A percentile compares a stretch with the other conserved stretches of the same genome.
phyloP scores from a whole-genome alignment of 495 filamentous ascomycete species.

The Daldinia loculata region DNA sequence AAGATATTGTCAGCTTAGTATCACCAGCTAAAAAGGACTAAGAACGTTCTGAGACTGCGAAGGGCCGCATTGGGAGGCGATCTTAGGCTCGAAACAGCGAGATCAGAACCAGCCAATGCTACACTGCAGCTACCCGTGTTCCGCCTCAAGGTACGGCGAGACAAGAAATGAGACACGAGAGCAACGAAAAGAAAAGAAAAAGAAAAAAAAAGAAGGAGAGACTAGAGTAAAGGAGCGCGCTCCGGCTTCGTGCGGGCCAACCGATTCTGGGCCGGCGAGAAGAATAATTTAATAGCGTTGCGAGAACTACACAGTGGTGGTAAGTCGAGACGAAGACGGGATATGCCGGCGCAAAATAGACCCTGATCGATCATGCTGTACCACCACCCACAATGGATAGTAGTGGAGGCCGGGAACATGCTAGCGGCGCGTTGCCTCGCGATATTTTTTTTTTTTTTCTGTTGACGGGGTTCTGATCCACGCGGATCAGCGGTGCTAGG shows the following conservation, averaged over 20 bases:
- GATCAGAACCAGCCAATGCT: conserved; percentile 28
- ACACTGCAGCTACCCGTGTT: conserved; percentile 27
- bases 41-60: conserved; percentile 18
- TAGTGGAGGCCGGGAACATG: conserved; percentile 18
- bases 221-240: conserved; percentile 3
- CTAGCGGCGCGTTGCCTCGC: conserved; percentile 25
- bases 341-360: conserved; percentile 20
- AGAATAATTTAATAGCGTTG: not conserved
- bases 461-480: conserved; percentile 19
- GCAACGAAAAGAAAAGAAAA: not conserved
- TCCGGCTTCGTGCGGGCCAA: conserved; percentile 9
- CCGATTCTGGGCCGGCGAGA: not conserved
- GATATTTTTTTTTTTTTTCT: conserved; percentile 20
- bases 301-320: not conserved
- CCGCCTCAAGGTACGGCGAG: conserved; percentile 32
- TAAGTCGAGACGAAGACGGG: conserved; percentile 17
- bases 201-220: not conserved
- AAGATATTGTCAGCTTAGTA: not conserved
- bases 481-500: conserved; percentile 17
- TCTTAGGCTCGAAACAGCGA: conserved; percentile 23
- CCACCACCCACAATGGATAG: conserved; percentile 13
- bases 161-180: conserved; percentile 8
- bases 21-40: not conserved
- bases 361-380: conserved; percentile 33
- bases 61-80: conserved; percentile 24